Evolutionary conservation across 768 basidiomycete species (phyloP).

Genomic region (Lactarius quietus): DNA sequence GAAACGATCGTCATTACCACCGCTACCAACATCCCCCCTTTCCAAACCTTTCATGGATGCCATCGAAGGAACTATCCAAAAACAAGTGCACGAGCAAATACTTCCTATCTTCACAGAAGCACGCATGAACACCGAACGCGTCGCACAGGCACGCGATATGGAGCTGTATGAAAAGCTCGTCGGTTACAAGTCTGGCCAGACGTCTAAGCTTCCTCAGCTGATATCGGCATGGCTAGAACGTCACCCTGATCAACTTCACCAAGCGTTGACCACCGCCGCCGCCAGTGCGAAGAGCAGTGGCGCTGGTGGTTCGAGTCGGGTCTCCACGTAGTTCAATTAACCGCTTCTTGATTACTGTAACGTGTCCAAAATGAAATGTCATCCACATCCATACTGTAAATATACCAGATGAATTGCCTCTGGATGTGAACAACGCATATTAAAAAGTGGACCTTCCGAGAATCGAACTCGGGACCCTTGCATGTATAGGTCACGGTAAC

Average conservation of each 20-base stretch:
- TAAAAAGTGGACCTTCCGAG: conserved; percentile 56
- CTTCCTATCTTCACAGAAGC: conserved; percentile 8
- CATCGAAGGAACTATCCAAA: conserved; percentile 6
- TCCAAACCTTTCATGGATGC: conserved; percentile 10
- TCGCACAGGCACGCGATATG: conserved; percentile 10
- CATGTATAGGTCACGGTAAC: conserved; percentile 43
- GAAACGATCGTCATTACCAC: neutral
- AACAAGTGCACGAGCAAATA: conserved; percentile 14
- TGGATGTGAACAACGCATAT: neutral
- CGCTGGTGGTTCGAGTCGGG: neutral
- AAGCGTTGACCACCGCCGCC: neutral
- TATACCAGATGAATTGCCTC: neutral
- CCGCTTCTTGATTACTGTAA: neutral
- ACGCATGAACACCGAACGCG: conserved; percentile 6
- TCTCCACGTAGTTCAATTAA: neutral
- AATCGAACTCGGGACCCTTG: conserved; percentile 63
- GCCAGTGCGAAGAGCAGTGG: neutral
- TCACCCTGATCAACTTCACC: conserved; percentile 13
- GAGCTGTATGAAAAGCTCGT: conserved; percentile 21
- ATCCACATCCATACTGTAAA: neutral
- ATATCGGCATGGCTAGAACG: conserved; percentile 15
- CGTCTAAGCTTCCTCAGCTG: conserved; percentile 14
- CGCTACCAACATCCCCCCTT: neutral
- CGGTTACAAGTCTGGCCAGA: conserved; percentile 14
- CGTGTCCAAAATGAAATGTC: neutral